Conservation (phyloP, 202 grass and related monocot genomes). For the Miscanthus sacchariflorus region DNA sequence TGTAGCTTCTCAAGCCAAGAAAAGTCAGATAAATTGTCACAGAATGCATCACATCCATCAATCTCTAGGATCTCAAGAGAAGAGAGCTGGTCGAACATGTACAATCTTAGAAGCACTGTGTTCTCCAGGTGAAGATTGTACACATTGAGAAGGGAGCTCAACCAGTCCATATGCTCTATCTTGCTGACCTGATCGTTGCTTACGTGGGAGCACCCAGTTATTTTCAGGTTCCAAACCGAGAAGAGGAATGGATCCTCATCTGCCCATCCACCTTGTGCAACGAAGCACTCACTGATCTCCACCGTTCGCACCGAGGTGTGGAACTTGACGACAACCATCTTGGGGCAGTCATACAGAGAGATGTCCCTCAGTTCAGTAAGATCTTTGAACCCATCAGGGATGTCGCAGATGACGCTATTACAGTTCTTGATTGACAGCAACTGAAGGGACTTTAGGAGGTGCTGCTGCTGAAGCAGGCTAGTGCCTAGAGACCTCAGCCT, state of each 20-base stretch:
- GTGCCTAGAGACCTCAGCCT: conserved; percentile 35
- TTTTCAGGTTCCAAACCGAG: conserved; percentile 47
- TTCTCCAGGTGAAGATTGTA: conserved; percentile 44
- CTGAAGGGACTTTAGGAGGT: conserved; percentile 49
- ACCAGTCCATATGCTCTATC: conserved; percentile 39
- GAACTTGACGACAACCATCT: conserved; percentile 52
- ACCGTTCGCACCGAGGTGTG: conserved; percentile 45
- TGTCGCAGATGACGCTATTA: conserved; percentile 26
- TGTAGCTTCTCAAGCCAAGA: conserved; percentile 47
- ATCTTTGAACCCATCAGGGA: conserved; percentile 43
- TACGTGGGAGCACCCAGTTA: conserved; percentile 45
- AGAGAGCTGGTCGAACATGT: conserved; percentile 51
- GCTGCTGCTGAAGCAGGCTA: conserved; percentile 53
- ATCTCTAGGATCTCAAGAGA: conserved; percentile 58
- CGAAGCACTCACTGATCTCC: conserved; percentile 59
- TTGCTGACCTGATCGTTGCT: conserved; percentile 14
- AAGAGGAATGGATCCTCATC: conserved; percentile 52
- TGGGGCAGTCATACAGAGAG: conserved; percentile 48
- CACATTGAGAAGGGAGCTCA: conserved; percentile 45
- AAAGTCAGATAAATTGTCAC: conserved; percentile 1
- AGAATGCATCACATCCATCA: conserved; percentile 40
- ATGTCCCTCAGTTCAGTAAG: conserved; percentile 52
- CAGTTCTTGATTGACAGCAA: conserved; percentile 46
- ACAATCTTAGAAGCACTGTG: conserved; percentile 40
- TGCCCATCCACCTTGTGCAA: conserved; percentile 44